These are phyloP conservation scores for Papiliotrema nemorosa DNA, from an alignment of 1,284 basidiomycete species.

Conservation along the genomic window DNA sequence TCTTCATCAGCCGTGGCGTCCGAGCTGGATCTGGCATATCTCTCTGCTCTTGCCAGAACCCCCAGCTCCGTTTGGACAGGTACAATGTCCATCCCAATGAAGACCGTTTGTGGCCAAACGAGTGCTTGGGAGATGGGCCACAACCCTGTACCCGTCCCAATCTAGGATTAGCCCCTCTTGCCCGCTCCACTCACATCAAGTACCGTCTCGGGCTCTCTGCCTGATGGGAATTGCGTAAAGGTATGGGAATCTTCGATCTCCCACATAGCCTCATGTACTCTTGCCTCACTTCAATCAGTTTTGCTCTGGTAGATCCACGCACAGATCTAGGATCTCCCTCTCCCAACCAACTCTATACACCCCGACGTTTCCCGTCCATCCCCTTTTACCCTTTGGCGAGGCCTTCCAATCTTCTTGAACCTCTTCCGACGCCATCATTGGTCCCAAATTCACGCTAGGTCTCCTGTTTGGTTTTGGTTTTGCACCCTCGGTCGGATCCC, in stretches of 20 bases:
- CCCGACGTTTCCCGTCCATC: background rate
- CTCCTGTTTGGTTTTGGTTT: background rate
- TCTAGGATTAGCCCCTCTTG: constrained; percentile 7
- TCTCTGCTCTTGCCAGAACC: constrained; percentile 16
- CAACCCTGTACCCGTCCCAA: constrained; percentile 44
- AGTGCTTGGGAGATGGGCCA: constrained; percentile 47
- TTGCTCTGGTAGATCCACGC: constrained; percentile 6
- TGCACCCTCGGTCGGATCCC: background rate
- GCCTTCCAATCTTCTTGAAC: background rate
- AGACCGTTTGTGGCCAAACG: constrained; percentile 33
- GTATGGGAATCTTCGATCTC: constrained; percentile 35
- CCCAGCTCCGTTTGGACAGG: constrained; percentile 38
- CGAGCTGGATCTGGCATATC: constrained; percentile 16
- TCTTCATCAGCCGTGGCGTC: constrained; percentile 11
- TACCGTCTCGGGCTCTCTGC: constrained; percentile 30
- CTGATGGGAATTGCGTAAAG: constrained; percentile 23
- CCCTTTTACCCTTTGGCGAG: background rate
- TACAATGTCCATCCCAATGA: constrained; percentile 43
- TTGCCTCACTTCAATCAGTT: constrained; percentile 27
- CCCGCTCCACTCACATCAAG: constrained; percentile 37
- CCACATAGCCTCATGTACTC: constrained; percentile 44
- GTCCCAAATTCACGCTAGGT: background rate
- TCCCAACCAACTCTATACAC: constrained; percentile 45
- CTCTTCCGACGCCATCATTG: background rate
- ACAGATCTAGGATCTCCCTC: constrained; percentile 43